Base-by-base conservation (phyloP, 169 alveolate genomes). In the Plasmodium yoelii region DNA sequence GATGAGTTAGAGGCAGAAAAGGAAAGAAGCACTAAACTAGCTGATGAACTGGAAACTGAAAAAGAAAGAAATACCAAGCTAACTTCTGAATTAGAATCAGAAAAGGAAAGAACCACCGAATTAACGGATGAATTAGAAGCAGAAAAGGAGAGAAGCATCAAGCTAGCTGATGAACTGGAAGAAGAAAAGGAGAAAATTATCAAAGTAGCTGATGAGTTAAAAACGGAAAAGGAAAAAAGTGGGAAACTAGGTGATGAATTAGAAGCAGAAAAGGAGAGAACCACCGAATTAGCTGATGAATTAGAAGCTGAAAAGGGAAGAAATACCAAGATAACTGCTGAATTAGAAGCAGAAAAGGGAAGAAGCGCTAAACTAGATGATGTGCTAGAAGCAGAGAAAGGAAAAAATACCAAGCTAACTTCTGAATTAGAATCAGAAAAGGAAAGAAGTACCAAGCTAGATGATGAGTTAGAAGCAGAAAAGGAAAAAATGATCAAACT, bases 221-320 rank as follows among this genome's bases (percentile, higher is more conserved):
- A 75, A 12, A 34, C n/a, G 24, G 88, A 75, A 22, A 75, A 61
- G 55, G 70, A 75, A 46, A 53, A 15, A 42, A 73, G 15, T 47
- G 72, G n/a, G 1, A 22, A 44, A 53, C 1, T 55, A 0, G 13
- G 7, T 65, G 24, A 28, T 1, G 19, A 70, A 67, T 12, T 61
- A 19, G 39, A 34, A 18, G 28, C 10, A 2, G 56, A 26, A 51
- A 56, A 1, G 44, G 39, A 4, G 19, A 53, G 28, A 24, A 10
- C 0, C 0, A 5, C 22, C 15, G 7, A 61, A 61, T 10, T 19
- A 59, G 26, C 1, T 22, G 26, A 22, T 22, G 69, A 26, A 0
- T 22, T 22, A 22, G 26, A 49, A 49, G 1, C 57, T 0, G 57
- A 13, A 56, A 56, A 56, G 24, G 65, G 24, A 56, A 15, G 15